Evolutionary conservation across 495 filamentous ascomycete species (phyloP), one percentile per base, ranked within the genome.

Genomic region (Neurospora pannonica): DNA sequence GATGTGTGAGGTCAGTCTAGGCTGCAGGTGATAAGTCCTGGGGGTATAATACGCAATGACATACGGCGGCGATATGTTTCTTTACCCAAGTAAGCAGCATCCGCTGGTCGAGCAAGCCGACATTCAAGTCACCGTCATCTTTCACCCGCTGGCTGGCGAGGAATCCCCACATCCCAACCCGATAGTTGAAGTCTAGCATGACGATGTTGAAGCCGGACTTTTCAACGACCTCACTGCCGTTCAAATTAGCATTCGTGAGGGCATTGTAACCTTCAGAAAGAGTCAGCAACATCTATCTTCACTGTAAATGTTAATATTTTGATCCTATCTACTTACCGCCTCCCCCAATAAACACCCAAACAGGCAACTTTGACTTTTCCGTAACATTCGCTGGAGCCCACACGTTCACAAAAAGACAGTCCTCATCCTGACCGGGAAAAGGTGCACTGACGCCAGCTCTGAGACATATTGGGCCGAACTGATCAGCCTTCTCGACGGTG

Each of bases 341-440:
- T n/a, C 92, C 92, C 77, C 92, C 90, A 71, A 95, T 91, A 75
- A 88, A 94, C 70, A 94, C 86, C 83, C 86, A 94, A 3, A 94
- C 91, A 0, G 91, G 92, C 3, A 92, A 81, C 28, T 84, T 88
- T 0, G 83, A 86, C 5, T 74, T 70, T 0, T 72, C 69, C 3
- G 84, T 89, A 0, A 87, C 86, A 38, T 86, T 84, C 0, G 86
- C 79, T 3, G 92, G 92, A 5, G 91, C 87, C 82, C 88, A 94
- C n/a, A 95, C 86, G 75, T 94, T 90, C 13, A 90, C 83, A 74
- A 91, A 93, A 2, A 95, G 87, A 79, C 93, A 94, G 75, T 95
- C 92, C 78, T 95, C 93, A 17, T 86, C 85, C 43, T 86, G 81
- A 1, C 74, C 82, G 6, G 15, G n/a, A 8, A 38, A 21, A 76